These are phyloP conservation scores for Annulohypoxylon maeteangense DNA, from an alignment of 495 filamentous ascomycete species.

Conservation along the genomic window DNA sequence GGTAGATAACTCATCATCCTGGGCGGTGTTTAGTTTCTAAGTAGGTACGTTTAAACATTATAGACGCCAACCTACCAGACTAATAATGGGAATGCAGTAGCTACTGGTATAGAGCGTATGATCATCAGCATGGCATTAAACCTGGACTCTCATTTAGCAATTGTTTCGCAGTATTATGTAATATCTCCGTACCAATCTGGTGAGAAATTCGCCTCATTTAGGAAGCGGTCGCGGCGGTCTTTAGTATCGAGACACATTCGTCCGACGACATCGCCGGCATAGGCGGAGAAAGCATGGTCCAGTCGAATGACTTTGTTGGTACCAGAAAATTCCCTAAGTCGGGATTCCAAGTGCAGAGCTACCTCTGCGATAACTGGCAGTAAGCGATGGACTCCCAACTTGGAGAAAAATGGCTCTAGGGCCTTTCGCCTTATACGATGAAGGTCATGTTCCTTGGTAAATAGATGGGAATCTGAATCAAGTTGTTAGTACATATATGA, in stretches of 20 bases:
- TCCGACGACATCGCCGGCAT: background rate
- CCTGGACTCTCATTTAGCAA: background rate
- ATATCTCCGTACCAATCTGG: background rate
- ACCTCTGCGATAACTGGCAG: constrained; percentile 7
- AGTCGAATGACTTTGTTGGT: background rate
- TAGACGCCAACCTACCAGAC: background rate
- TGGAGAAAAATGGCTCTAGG: constrained; percentile 6
- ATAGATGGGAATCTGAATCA: background rate
- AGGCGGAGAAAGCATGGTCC: constrained; percentile 4
- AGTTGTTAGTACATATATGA: background rate
- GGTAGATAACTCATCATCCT: constrained; percentile 9
- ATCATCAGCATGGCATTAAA: constrained; percentile 8
- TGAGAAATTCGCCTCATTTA: background rate
- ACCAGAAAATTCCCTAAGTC: constrained; percentile 5
- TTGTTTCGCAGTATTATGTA: background rate
- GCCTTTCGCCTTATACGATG: constrained; percentile 7
- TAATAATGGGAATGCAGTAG: background rate
- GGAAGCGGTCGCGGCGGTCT: background rate
- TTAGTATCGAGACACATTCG: constrained; percentile 5
- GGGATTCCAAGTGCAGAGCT: constrained; percentile 2
- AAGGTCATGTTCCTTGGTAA: constrained; percentile 8
- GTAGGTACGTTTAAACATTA: background rate
- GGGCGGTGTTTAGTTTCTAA: too few species aligned
- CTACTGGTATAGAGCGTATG: constrained; percentile 3
- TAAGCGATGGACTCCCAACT: background rate